Evolutionary conservation across 2,329 filamentous ascomycete species (phyloP), one percentile per base, ranked within the genome.

Genomic region (Colletotrichum graminicola): DNA sequence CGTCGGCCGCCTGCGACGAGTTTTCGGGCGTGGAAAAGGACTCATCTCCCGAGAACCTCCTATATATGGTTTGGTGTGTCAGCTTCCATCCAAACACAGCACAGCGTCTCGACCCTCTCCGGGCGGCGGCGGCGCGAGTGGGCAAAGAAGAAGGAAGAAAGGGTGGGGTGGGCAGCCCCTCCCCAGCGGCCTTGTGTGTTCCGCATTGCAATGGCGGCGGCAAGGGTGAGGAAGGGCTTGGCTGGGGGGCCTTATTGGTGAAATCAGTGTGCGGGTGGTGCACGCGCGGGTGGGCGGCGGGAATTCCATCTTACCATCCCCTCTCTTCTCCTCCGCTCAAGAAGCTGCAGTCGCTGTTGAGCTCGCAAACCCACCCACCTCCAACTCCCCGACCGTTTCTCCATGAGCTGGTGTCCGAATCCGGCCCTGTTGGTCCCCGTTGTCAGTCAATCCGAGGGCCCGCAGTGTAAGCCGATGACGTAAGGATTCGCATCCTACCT

Each of bases 331-430:
- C 95, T 66, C 88, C 87, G 65, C 86, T 89, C 75, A 98, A 84
- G 81, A 95, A 97, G 71, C 88, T 91, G 77, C 94, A 97, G 79
- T 97, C 94, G 21, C 94, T 94, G 82, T 97, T 95, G 64, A 89
- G 79, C 71, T 90, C 87, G 78, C 94, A 95, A 51, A 89, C 86
- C 95, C 95, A 99, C 36, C 92, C 92, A 47, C 94, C 94, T 34
- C 87, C 85, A 49, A 95, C 88, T 26, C 92, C 92, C 29, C 82
- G 85, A 0, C 88, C 88, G 72, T 80, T 82, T 74, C 82, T 86
- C 91, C 91, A 93, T 73, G 67, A 77, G 75, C 78, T 81, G 62
- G 76, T 80, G 69, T 62, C 65, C 45, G 43, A 45, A 66, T 32
- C 62, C 39, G 67, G 39, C 29, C 63, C 71, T 73, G 67, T 74